phyloP scores from a whole-genome alignment of 2,329 filamentous ascomycete species.

The Fusarium sp. region DNA sequence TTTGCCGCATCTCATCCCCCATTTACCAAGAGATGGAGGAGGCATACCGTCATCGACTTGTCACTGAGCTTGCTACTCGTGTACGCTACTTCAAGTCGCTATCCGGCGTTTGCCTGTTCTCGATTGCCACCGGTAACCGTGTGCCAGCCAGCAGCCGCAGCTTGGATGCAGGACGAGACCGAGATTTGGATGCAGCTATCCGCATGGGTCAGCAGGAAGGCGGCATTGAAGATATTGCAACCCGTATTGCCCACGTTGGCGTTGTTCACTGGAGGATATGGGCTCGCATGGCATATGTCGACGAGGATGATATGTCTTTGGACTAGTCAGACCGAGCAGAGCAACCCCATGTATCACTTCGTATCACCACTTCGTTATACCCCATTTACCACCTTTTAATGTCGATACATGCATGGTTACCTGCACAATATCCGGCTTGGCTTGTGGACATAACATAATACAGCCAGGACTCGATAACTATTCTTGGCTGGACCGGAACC shows the following conservation, averaged over 20 bases:
- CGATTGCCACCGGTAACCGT: conserved; percentile 65
- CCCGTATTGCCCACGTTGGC: conserved; percentile 83
- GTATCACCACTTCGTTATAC: conserved; percentile 26
- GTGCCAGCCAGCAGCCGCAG: conserved; percentile 52
- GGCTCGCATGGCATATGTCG: conserved; percentile 77
- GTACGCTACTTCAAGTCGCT: conserved; percentile 65
- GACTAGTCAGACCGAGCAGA: conserved; percentile 40
- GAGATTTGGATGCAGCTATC: conserved; percentile 50
- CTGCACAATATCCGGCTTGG: conserved; percentile 10
- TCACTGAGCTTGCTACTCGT: conserved; percentile 60
- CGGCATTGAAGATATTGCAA: conserved; percentile 74
- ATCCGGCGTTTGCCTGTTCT: conserved; percentile 65
- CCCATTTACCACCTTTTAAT: conserved; percentile 40
- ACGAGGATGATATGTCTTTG: conserved; percentile 53
- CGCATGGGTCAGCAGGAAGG: conserved; percentile 63
- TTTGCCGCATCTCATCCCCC: conserved; percentile 57
- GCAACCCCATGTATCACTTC: conserved; percentile 22
- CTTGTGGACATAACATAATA: conserved; percentile 16
- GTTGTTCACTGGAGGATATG: conserved; percentile 92
- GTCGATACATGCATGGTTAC: conserved; percentile 23
- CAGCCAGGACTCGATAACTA: conserved; percentile 7
- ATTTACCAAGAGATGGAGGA: conserved; percentile 62
- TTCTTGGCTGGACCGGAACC: conserved; percentile 34
- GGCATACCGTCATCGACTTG: conserved; percentile 60
- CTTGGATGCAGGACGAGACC: conserved; percentile 48